Conservation (phyloP, 1,284 basidiomycete species). For the Coniferiporia sulphurascens region DNA sequence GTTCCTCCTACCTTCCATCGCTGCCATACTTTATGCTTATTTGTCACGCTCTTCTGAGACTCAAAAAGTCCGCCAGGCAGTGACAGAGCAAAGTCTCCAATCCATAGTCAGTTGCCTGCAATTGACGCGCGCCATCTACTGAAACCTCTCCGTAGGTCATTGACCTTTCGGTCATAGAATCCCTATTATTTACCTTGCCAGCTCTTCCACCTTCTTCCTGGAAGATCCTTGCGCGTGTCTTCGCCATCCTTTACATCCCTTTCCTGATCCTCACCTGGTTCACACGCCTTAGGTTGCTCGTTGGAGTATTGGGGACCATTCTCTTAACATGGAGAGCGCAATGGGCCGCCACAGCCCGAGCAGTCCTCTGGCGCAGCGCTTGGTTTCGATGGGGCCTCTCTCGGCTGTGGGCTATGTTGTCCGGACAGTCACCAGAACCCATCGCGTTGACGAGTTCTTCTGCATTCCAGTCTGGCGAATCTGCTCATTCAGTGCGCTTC, state of each 20-base stretch:
- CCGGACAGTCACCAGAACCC: constrained; percentile 35
- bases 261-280: constrained; percentile 54
- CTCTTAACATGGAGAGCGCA: constrained; percentile 60
- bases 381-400: constrained; percentile 59
- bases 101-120: constrained; percentile 23
- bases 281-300: constrained; percentile 52
- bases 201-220: constrained; percentile 25
- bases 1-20: constrained; percentile 29
- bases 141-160: constrained; percentile 40
- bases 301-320: constrained; percentile 56
- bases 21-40: constrained; percentile 8
- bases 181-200: constrained; percentile 39
- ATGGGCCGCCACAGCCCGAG: constrained; percentile 52
- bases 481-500: constrained; percentile 54
- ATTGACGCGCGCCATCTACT: constrained; percentile 62
- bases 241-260: constrained; percentile 49
- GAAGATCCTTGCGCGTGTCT: constrained; percentile 40
- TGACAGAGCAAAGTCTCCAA: constrained; percentile 17
- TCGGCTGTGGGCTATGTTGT: constrained; percentile 42
- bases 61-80: constrained; percentile 10
- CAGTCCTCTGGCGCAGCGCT: constrained; percentile 57
- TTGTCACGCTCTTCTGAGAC: background rate
- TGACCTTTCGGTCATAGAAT: constrained; percentile 52
- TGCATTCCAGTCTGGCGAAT: background rate
- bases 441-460: constrained; percentile 3